Conservation (phyloP, 2,329 filamentous ascomycete species). For the Grosmannia huntii region DNA sequence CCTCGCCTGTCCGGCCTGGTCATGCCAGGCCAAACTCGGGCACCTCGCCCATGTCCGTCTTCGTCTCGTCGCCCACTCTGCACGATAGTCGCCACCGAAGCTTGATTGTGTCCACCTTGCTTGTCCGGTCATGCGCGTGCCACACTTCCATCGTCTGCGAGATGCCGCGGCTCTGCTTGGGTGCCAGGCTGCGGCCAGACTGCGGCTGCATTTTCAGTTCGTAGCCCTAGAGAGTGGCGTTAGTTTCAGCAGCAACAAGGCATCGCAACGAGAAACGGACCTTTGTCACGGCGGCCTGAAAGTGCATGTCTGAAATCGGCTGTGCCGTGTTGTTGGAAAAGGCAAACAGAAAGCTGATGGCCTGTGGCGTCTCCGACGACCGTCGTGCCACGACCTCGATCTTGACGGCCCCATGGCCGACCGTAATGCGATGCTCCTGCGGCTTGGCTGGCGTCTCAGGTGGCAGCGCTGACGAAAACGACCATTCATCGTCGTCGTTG, state of each 20-base stretch:
- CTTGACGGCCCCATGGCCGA: constrained; percentile 58
- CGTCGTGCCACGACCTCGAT: constrained; percentile 63
- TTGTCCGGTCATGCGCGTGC: constrained; percentile 53
- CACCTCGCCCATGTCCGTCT: constrained; percentile 77
- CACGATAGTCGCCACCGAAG: constrained; percentile 84
- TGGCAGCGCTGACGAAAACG: constrained; percentile 78
- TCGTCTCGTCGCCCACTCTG: constrained; percentile 47
- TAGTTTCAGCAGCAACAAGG: neutral
- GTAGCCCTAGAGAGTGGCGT: constrained; percentile 54
- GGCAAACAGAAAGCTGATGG: constrained; percentile 59
- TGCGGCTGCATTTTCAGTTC: constrained; percentile 75
- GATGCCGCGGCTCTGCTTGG: constrained; percentile 62
- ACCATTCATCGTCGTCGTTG: constrained; percentile 81
- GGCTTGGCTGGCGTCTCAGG: constrained; percentile 35
- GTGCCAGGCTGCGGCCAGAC: constrained; percentile 61
- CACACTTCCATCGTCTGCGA: constrained; percentile 67
- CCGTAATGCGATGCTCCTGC: constrained; percentile 47
- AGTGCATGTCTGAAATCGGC: constrained; percentile 67
- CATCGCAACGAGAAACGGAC: constrained; percentile 31
- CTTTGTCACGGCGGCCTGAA: constrained; percentile 89
- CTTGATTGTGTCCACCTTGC: constrained; percentile 70
- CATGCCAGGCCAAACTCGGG: constrained; percentile 62
- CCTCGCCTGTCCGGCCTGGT: neutral
- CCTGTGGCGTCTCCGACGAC: constrained; percentile 34
- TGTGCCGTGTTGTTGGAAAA: constrained; percentile 72